phyloP scores from a whole-genome alignment of 2,329 filamentous ascomycete genomes.

The Fusarium verrucosum region DNA sequence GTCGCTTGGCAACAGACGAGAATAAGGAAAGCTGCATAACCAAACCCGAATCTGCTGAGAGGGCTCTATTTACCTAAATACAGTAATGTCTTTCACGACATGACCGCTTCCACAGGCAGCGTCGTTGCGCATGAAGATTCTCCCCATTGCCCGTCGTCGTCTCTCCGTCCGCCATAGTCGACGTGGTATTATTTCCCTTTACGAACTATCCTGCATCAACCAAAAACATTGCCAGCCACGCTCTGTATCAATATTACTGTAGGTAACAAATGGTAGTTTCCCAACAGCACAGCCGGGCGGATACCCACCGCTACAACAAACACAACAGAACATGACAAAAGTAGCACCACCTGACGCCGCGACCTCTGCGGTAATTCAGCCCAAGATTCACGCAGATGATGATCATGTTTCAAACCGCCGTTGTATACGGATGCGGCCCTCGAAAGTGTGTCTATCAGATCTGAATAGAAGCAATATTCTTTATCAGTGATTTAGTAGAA shows the following conservation, averaged over 20 bases:
- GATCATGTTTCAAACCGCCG: not conserved
- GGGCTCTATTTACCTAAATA: conserved; percentile 2
- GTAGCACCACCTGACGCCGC: conserved; percentile 8
- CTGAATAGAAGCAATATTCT: too few species aligned
- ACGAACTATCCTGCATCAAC: conserved; percentile 11
- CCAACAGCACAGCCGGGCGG: conserved; percentile 24
- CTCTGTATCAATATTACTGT: not conserved
- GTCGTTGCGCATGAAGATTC: conserved; percentile 9
- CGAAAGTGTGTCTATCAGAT: too few species aligned
- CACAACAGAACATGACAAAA: conserved; percentile 16
- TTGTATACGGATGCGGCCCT: too few species aligned
- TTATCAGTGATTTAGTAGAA: too few species aligned
- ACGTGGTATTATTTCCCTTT: conserved; percentile 15
- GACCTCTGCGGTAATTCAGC: not conserved
- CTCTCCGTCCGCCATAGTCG: conserved; percentile 9
- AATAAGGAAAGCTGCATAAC: conserved; percentile 27
- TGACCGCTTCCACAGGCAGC: not conserved
- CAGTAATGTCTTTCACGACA: conserved; percentile 6
- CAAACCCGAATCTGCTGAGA: conserved; percentile 5
- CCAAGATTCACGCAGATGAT: not conserved
- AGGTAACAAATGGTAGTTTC: not conserved
- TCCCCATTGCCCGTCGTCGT: not conserved
- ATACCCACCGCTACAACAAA: conserved; percentile 22
- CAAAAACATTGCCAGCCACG: not conserved
- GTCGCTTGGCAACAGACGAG: conserved; percentile 16